phyloP scores from a whole-genome alignment of 2,329 filamentous ascomycete genomes.

The Apiospora koreana region DNA sequence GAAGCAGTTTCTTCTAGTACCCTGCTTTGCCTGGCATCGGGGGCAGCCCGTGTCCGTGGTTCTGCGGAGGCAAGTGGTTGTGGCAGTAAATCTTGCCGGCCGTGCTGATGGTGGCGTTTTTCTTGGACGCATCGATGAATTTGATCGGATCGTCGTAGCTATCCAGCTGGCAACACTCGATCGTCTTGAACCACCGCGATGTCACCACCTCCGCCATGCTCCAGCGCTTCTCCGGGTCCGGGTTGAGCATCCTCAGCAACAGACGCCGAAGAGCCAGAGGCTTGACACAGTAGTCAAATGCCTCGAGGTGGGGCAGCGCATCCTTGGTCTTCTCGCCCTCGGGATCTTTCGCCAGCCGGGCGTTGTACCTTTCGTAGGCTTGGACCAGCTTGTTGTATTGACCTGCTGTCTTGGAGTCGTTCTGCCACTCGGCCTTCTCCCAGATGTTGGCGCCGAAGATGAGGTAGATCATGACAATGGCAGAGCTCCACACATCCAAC shows the following conservation, averaged over 20 bases:
- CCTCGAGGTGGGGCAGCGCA: constrained; percentile 65
- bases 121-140: constrained; percentile 63
- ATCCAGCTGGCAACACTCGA: constrained; percentile 79
- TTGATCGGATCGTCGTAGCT: constrained; percentile 63
- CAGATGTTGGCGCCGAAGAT: constrained; percentile 73
- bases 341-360: constrained; percentile 44
- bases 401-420: constrained; percentile 44
- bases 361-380: constrained; percentile 70
- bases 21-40: constrained; percentile 59
- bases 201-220: constrained; percentile 68
- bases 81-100: constrained; percentile 59
- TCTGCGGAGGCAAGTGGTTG: constrained; percentile 55
- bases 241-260: constrained; percentile 80
- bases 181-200: constrained; percentile 70
- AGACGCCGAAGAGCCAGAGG: constrained; percentile 70
- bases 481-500: constrained; percentile 84
- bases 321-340: constrained; percentile 49
- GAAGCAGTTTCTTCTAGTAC: constrained; percentile 38
- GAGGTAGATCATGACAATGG: constrained; percentile 79
- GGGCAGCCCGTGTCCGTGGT: constrained; percentile 47
- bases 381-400: constrained; percentile 64
- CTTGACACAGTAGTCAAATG: constrained; percentile 66
- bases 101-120: constrained; percentile 43
- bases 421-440: constrained; percentile 61
- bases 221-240: constrained; percentile 70